Percentiles rank a stretch among this genome's conserved stretches.
Evolutionary conservation across 352 stramenopile species (phyloP).

Genomic region (Thraustotheca clavata): DNA sequence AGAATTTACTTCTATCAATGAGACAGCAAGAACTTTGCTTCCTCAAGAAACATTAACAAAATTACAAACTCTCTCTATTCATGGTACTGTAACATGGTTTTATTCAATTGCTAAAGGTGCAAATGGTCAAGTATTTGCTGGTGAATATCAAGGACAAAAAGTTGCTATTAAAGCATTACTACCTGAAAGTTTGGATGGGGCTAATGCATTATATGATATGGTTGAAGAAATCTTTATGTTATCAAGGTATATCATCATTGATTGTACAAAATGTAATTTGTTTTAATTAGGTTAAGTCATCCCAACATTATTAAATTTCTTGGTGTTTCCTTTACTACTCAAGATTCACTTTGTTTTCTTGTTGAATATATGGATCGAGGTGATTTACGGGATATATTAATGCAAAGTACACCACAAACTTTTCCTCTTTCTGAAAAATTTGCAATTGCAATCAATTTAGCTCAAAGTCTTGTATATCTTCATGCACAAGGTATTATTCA

Average conservation of each 20-base stretch:
- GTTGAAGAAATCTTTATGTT: background rate
- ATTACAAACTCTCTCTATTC: background rate
- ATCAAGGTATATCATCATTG: background rate
- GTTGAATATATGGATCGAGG: slow-evolving; percentile 79
- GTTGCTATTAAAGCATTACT: slow-evolving; percentile 41
- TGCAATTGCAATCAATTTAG: background rate
- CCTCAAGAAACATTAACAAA: background rate
- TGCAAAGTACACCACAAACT: slow-evolving; percentile 49
- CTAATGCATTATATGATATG: background rate
- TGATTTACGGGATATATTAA: slow-evolving; percentile 71
- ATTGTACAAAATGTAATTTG: background rate
- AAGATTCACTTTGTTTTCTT: slow-evolving; percentile 65
- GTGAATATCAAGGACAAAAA: slow-evolving; percentile 27
- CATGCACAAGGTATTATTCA: slow-evolving; percentile 24
- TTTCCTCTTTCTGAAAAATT: slow-evolving; percentile 25
- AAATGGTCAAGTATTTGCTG: slow-evolving; percentile 50
- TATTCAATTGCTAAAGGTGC: slow-evolving; percentile 32
- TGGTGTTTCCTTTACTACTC: slow-evolving; percentile 49
- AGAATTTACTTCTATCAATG: background rate
- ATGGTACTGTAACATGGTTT: background rate
- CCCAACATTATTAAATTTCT: slow-evolving; percentile 79
- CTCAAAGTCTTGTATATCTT: slow-evolving; percentile 16
- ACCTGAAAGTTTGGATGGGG: background rate
- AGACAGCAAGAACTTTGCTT: background rate
- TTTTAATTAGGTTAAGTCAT: slow-evolving; percentile 24